Evolutionary conservation across 2,329 filamentous ascomycete species (phyloP).

Genomic region (Aspergillus eucalypticola): DNA sequence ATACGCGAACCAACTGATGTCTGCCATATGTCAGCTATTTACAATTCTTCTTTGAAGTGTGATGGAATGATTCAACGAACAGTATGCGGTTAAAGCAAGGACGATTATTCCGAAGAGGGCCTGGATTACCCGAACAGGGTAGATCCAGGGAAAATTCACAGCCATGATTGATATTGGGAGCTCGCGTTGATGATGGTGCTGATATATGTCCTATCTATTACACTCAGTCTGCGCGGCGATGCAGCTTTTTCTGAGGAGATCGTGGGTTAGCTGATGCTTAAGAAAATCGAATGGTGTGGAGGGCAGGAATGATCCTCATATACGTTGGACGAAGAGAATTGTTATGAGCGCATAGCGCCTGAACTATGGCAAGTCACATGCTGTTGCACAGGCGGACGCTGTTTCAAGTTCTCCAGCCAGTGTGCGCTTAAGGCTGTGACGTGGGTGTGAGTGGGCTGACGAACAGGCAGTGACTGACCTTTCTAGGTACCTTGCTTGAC

Average conservation of each 20-base stretch:
- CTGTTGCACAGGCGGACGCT: neutral
- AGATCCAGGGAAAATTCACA: conserved; percentile 28
- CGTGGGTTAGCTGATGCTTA: neutral
- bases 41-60: neutral
- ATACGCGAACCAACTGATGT: conserved; percentile 50
- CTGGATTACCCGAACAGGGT: conserved; percentile 66
- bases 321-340: neutral
- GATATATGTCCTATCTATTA: neutral
- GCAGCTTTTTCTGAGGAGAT: neutral
- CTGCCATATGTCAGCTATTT: conserved; percentile 41
- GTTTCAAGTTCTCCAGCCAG: neutral
- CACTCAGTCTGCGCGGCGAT: neutral
- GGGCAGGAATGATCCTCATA: neutral
- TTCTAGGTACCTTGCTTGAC: neutral
- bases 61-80: conserved; percentile 49
- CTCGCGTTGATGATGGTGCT: neutral
- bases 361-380: neutral
- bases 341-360: neutral
- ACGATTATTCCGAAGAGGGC: conserved; percentile 70
- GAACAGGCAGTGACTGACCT: neutral
- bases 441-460: neutral
- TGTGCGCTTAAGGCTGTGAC: neutral
- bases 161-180: conserved; percentile 9
- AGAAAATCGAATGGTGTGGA: neutral
- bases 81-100: conserved; percentile 72